Evolutionary conservation across 495 filamentous ascomycete genomes (phyloP).

Genomic region (Aspergillus olivimuriae): DNA sequence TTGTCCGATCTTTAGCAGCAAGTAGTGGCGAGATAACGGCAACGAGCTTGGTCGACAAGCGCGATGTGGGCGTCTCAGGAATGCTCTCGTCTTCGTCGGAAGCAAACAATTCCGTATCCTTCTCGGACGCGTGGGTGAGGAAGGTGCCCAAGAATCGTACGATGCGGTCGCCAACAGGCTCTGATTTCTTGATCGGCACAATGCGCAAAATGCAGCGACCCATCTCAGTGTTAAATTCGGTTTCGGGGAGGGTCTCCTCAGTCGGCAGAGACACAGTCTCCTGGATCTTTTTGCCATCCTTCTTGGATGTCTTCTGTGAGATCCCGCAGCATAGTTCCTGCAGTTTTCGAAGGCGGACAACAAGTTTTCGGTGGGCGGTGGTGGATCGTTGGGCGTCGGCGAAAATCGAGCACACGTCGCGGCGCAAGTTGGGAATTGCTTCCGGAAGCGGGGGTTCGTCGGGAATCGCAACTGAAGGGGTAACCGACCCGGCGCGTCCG

Average conservation of each 20-base stretch:
- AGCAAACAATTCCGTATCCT: slow-evolving; percentile 50
- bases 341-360: slow-evolving; percentile 75
- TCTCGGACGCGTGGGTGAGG: slow-evolving; percentile 74
- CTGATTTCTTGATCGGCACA: slow-evolving; percentile 85
- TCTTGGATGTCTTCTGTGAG: slow-evolving; percentile 44
- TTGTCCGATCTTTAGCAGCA: slow-evolving; percentile 79
- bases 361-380: slow-evolving; percentile 82
- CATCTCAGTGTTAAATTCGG: slow-evolving; percentile 82
- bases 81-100: slow-evolving; percentile 43
- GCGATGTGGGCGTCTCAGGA: slow-evolving; percentile 72
- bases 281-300: slow-evolving; percentile 30
- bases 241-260: slow-evolving; percentile 63
- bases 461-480: slow-evolving; percentile 57
- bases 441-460: slow-evolving; percentile 54
- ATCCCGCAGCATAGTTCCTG: slow-evolving; percentile 87
- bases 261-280: slow-evolving; percentile 35
- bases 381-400: slow-evolving; percentile 81
- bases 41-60: slow-evolving; percentile 69
- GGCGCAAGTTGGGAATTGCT: slow-evolving; percentile 61
- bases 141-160: slow-evolving; percentile 83
- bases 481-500: slow-evolving; percentile 55
- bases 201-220: slow-evolving; percentile 72
- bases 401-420: slow-evolving; percentile 73
- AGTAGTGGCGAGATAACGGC: slow-evolving; percentile 63
- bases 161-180: slow-evolving; percentile 78